phyloP scores from a whole-genome alignment of 495 filamentous ascomycete genomes.

The Xylaria nigripes region DNA sequence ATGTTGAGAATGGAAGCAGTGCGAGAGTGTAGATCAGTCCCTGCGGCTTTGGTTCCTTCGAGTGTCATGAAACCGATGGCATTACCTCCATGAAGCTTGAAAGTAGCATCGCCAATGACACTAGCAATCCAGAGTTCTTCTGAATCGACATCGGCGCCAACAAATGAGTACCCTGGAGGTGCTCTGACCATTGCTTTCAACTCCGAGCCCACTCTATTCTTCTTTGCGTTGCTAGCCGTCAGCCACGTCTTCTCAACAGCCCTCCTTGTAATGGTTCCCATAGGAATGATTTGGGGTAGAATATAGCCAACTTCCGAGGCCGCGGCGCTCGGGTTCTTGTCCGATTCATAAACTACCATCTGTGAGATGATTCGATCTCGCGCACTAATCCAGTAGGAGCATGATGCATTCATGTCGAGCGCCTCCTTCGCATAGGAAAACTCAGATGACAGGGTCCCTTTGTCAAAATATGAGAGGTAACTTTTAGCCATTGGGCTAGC shows the following conservation, averaged over 20 bases:
- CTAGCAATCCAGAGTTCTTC: constrained; percentile 98
- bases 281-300: constrained; percentile 96
- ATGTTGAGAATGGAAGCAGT: constrained; percentile 90
- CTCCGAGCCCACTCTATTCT: constrained; percentile 91
- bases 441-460: constrained; percentile 75
- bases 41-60: constrained; percentile 87
- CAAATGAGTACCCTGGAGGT: constrained; percentile 83
- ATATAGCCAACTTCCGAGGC: constrained; percentile 56
- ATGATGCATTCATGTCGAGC: constrained; percentile 95
- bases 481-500: constrained; percentile 80
- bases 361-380: constrained; percentile 86
- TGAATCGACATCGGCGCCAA: constrained; percentile 97
- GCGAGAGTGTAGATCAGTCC: constrained; percentile 90
- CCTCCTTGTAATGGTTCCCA: constrained; percentile 96
- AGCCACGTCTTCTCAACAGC: constrained; percentile 98
- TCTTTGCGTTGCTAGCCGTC: constrained; percentile 93
- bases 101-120: constrained; percentile 88
- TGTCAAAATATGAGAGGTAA: constrained; percentile 86
- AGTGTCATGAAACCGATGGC: constrained; percentile 98
- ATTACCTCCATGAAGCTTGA: constrained; percentile 88
- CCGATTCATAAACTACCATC: constrained; percentile 79
- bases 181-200: constrained; percentile 95
- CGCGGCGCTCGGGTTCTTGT: constrained; percentile 30
- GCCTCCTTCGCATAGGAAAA: constrained; percentile 87
- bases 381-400: constrained; percentile 97